phyloP scores from a whole-genome alignment of 2,329 filamentous ascomycete genomes.

The Waltergamsia citrina region DNA sequence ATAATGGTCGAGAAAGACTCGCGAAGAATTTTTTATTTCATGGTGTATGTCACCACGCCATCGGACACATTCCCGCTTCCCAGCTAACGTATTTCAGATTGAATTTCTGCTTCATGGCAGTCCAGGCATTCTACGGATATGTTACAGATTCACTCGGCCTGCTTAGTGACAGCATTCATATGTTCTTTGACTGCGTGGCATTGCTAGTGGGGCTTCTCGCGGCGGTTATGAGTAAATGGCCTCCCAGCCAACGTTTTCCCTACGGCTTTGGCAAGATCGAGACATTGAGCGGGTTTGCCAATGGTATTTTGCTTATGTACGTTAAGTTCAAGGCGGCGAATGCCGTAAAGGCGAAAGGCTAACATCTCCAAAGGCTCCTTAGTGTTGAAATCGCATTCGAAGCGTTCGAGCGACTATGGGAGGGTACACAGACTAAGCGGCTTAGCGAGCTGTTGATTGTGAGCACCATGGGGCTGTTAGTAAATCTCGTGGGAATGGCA shows the following conservation, averaged over 20 bases:
- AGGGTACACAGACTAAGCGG: constrained; percentile 74
- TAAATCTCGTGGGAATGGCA: constrained; percentile 88
- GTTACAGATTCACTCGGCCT: constrained; percentile 87
- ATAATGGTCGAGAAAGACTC: constrained; percentile 89
- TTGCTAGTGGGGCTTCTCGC: constrained; percentile 84
- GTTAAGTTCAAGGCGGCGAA: constrained; percentile 14
- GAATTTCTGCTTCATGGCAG: constrained; percentile 89
- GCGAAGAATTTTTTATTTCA: constrained; percentile 93
- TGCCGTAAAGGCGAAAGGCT: not conserved
- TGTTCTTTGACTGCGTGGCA: constrained; percentile 97
- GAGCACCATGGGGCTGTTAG: constrained; percentile 73
- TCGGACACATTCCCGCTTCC: constrained; percentile 2
- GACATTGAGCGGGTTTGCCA: constrained; percentile 90
- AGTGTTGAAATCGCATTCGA: constrained; percentile 95
- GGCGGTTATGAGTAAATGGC: constrained; percentile 94
- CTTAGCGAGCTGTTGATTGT: constrained; percentile 83
- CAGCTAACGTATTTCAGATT: constrained; percentile 42
- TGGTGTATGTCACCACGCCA: constrained; percentile 51
- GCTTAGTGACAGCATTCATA: constrained; percentile 96
- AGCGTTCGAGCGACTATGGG: constrained; percentile 77
- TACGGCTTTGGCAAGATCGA: constrained; percentile 97
- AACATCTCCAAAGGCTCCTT: constrained; percentile 74
- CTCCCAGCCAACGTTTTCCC: constrained; percentile 77
- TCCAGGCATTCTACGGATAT: constrained; percentile 92
- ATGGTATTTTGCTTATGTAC: constrained; percentile 87